Conservation (phyloP, 73 alveolate genomes). For the Symbiodinium pilosum region DNA sequence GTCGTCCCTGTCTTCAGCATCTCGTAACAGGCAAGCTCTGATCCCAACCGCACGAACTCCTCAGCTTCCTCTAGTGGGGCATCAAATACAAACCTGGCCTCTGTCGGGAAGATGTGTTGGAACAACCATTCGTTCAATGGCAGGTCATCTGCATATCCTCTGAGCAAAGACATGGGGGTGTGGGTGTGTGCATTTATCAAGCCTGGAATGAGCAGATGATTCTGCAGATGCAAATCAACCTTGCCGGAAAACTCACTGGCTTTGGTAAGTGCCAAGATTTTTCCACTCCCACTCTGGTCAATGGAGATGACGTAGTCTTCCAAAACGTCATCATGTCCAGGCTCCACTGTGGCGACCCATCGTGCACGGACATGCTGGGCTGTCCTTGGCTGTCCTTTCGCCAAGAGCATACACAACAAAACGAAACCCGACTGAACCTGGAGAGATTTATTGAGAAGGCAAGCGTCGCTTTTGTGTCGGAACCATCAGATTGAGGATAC, state of each 20-base stretch:
- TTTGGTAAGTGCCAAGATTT: neutral
- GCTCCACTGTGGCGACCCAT: constrained; percentile 57
- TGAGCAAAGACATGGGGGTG: constrained; percentile 53
- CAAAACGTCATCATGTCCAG: constrained; percentile 19
- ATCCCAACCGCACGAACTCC: constrained; percentile 63
- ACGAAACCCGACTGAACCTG: too few relatives aligned
- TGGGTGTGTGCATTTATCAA: constrained; percentile 74
- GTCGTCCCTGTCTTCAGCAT: constrained; percentile 83
- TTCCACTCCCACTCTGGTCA: constrained; percentile 13
- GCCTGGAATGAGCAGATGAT: constrained; percentile 52
- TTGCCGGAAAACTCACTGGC: constrained; percentile 17
- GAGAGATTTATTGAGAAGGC: neutral
- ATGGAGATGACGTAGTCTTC: constrained; percentile 37
- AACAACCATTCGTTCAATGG: constrained; percentile 65
- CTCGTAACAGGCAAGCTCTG: constrained; percentile 73
- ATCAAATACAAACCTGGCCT: constrained; percentile 68
- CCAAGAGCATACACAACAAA: neutral
- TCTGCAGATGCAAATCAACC: constrained; percentile 31
- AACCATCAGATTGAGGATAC: neutral
- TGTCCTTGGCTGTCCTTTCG: neutral
- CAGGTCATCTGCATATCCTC: constrained; percentile 62
- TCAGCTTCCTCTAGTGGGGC: constrained; percentile 40
- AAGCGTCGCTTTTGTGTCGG: neutral
- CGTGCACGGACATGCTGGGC: constrained; percentile 16
- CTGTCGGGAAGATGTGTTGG: constrained; percentile 48